Evolutionary conservation across 2,329 filamentous ascomycete species (phyloP), one percentile per base, ranked within the genome.

Genomic region (Aspergillus neotritici): DNA sequence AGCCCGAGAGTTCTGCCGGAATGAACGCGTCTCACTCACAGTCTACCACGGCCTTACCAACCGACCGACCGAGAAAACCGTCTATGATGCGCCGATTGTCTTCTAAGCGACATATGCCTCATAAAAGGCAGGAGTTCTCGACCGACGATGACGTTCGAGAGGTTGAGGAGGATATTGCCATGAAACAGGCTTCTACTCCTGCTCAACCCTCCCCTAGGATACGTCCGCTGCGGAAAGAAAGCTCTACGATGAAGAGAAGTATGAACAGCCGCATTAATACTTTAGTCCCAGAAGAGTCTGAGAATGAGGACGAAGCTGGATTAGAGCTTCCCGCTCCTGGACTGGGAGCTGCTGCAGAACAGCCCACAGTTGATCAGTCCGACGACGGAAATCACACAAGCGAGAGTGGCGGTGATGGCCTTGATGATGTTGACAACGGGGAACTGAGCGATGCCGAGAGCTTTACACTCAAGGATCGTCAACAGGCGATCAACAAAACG

Each of bases 401-500:
- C 16, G 45, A 54, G 25, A 46, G 46, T 21, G 62, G 35, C 15
- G 31, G 65, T 8, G 68, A 64, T 28, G 62, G 54, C 11, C 62
- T 46, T 53, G 49, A 31, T 25, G 47, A 51, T 12, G 52, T 47
- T 14, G 55, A 86, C 14, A 83, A 86, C 28, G 82, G 72, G 46
- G 82, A 86, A 46, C 60, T 90, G 40, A 96, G 91, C 65, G 93
- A 97, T 56, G 86, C 93, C 1, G 93, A 96, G 69, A 97, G 91
- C 71, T 98, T 98, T 64, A 98, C 93, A 0, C 78, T 98, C 56
- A 95, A 94, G 66, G 93, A 98, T 66, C 82, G 93, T 43, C 93
- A 98, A 68, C 83, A 95, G 64, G 93, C 93, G 52, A 98, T 98
- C 74, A 98, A 98, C 69, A 85, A 95, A 65, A 98, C 93, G 0